Evolutionary conservation across 495 filamentous ascomycete species (phyloP).

Genomic region (Aspergillus biplanus): DNA sequence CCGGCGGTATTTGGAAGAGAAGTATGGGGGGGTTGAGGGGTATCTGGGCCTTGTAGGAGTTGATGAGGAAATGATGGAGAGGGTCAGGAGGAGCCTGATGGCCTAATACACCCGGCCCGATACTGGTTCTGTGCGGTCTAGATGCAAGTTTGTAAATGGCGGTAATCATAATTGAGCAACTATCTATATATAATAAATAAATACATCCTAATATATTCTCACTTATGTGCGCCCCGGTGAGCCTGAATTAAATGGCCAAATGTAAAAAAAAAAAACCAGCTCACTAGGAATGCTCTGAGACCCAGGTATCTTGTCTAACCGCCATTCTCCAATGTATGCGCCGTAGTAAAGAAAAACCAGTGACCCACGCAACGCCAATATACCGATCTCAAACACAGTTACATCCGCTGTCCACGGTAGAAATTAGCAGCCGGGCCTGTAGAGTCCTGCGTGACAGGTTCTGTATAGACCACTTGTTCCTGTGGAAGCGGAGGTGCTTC

Average conservation of each 20-base stretch:
- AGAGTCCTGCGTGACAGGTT: slow-evolving; percentile 46
- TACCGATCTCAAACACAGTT: slow-evolving; percentile 2
- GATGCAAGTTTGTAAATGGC: background rate
- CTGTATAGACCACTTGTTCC: slow-evolving; percentile 33
- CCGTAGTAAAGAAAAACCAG: background rate
- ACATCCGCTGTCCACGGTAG: slow-evolving; percentile 37
- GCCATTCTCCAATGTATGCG: slow-evolving; percentile 1
- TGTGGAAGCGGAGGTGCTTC: slow-evolving; percentile 18
- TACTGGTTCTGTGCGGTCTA: background rate
- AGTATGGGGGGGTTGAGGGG: slow-evolving; percentile 62
- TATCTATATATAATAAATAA: slow-evolving; percentile 10
- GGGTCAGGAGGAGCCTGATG: slow-evolving; percentile 33
- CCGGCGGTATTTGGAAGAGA: slow-evolving; percentile 49
- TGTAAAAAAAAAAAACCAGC: too few relatives aligned
- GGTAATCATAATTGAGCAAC: background rate
- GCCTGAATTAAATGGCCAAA: too few relatives aligned
- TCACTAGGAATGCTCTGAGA: too few relatives aligned
- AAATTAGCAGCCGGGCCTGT: slow-evolving; percentile 36
- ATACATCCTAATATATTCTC: too few relatives aligned
- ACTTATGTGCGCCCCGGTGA: background rate
- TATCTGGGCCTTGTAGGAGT: slow-evolving; percentile 67
- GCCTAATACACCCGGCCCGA: slow-evolving; percentile 5
- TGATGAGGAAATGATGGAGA: slow-evolving; percentile 37
- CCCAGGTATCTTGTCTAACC: slow-evolving; percentile 9
- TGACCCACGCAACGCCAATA: background rate